Evolutionary conservation across 177 flowering plant species (phyloP).

Genomic region (Vitis hybrid): DNA sequence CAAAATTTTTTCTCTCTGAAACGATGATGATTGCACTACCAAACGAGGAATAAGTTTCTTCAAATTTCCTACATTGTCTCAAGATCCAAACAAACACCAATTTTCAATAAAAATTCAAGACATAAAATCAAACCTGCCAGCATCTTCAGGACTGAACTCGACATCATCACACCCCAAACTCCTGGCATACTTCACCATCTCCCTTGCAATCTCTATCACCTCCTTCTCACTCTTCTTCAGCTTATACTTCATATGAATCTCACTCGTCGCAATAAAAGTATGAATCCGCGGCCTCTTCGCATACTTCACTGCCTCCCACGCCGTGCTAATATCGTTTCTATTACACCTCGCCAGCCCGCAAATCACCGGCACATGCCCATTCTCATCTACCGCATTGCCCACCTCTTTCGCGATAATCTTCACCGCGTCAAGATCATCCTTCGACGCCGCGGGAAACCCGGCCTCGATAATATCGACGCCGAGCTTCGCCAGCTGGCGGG

Average conservation of each 20-base stretch:
- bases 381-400: conserved; percentile 54
- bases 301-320: conserved; percentile 87
- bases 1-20: no score
- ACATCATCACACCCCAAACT: conserved; percentile 86
- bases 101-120: background rate
- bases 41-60: no score
- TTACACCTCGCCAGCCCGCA: conserved; percentile 90
- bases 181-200: conserved; percentile 83
- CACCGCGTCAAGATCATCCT: conserved; percentile 81
- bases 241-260: conserved; percentile 83
- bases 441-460: conserved; percentile 88
- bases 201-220: conserved; percentile 74
- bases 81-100: no score
- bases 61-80: no score
- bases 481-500: conserved; percentile 78
- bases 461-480: conserved; percentile 97
- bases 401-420: conserved; percentile 67
- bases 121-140: conserved; percentile 65
- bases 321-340: conserved; percentile 64
- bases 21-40: no score
- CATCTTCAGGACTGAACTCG: conserved; percentile 97
- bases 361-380: conserved; percentile 83
- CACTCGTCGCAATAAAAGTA: conserved; percentile 91
- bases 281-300: conserved; percentile 87
- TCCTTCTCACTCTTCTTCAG: conserved; percentile 72